These are phyloP conservation scores for Bolboschoenoplectus hybrid DNA, from an alignment of 202 grass and related monocot genomes.

Conservation along the genomic window DNA sequence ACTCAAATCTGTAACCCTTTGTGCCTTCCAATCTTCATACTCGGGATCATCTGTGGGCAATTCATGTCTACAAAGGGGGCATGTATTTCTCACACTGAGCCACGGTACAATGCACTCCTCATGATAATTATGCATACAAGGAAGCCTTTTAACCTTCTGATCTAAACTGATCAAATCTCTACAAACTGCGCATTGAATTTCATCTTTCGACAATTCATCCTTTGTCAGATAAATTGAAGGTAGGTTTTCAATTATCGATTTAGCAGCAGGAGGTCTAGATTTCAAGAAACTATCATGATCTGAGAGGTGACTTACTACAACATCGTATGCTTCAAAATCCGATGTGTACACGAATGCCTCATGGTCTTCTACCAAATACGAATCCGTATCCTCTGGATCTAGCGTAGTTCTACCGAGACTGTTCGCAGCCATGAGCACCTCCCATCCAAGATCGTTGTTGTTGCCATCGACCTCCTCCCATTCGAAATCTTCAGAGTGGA, in stretches of 20 bases:
- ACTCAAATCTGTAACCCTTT: constrained; percentile 28
- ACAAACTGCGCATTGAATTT: constrained; percentile 36
- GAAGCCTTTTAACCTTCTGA: constrained; percentile 43
- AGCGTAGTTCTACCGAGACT: constrained; percentile 29
- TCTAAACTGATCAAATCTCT: constrained; percentile 35
- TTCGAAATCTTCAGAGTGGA: constrained; percentile 57
- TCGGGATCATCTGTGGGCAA: constrained; percentile 83
- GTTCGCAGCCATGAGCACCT: constrained; percentile 55
- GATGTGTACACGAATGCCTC: constrained; percentile 75
- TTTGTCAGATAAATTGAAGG: constrained; percentile 58
- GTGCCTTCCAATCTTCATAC: constrained; percentile 76
- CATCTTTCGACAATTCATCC: constrained; percentile 36
- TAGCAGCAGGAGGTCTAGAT: constrained; percentile 58
- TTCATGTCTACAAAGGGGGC: constrained; percentile 71
- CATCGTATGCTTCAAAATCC: constrained; percentile 50
- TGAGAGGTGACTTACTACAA: constrained; percentile 47
- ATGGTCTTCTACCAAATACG: constrained; percentile 36
- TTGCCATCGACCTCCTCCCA: constrained; percentile 54
- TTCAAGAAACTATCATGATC: constrained; percentile 60
- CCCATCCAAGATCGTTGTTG: constrained; percentile 64
- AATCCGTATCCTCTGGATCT: constrained; percentile 34
- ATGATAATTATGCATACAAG: constrained; percentile 49
- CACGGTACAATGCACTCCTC: constrained; percentile 52
- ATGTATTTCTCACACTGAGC: constrained; percentile 51
- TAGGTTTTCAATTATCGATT: constrained; percentile 68